Evolutionary conservation across 495 filamentous ascomycete genomes (phyloP).

Genomic region (Aspergillus homomorphus): DNA sequence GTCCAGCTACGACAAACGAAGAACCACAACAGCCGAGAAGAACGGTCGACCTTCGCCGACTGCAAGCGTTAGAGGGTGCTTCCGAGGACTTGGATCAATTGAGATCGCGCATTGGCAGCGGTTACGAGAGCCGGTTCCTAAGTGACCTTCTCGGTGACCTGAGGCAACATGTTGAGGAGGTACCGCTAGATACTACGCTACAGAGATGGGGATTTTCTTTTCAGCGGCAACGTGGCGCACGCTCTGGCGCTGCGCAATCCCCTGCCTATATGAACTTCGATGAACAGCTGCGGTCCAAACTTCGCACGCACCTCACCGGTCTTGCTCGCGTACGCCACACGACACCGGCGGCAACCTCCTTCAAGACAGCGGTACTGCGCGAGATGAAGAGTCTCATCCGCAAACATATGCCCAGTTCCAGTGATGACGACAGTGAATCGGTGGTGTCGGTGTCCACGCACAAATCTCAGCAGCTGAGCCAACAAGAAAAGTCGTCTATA

Average conservation of each 20-base stretch:
- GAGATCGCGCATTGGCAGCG: constrained; percentile 76
- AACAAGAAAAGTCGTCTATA: constrained; percentile 85
- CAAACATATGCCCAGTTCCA: constrained; percentile 80
- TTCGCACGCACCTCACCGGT: constrained; percentile 68
- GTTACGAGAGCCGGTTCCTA: constrained; percentile 79
- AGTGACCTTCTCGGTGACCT: constrained; percentile 75
- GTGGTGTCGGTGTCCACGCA: constrained; percentile 84
- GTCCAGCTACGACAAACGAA: constrained; percentile 25
- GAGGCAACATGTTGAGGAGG: constrained; percentile 73
- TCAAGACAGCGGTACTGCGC: constrained; percentile 79
- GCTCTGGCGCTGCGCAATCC: constrained; percentile 59
- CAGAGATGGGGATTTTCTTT: constrained; percentile 69
- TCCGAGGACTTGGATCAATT: constrained; percentile 71
- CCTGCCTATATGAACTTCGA: constrained; percentile 73
- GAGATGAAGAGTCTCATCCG: constrained; percentile 88
- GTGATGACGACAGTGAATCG: constrained; percentile 89
- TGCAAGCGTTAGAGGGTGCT: constrained; percentile 78
- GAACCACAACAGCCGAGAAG: constrained; percentile 23
- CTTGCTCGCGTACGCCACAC: constrained; percentile 76
- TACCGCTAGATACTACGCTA: constrained; percentile 69
- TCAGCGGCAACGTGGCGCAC: constrained; percentile 60
- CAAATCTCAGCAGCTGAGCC: constrained; percentile 63
- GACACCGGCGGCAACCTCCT: constrained; percentile 74
- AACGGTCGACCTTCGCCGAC: constrained; percentile 67
- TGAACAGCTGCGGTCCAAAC: constrained; percentile 61